A percentile compares a stretch with the other conserved stretches of the same genome.
Evolutionary conservation across 306 rosid species (phyloP).

Genomic region (Lotus japonicus): DNA sequence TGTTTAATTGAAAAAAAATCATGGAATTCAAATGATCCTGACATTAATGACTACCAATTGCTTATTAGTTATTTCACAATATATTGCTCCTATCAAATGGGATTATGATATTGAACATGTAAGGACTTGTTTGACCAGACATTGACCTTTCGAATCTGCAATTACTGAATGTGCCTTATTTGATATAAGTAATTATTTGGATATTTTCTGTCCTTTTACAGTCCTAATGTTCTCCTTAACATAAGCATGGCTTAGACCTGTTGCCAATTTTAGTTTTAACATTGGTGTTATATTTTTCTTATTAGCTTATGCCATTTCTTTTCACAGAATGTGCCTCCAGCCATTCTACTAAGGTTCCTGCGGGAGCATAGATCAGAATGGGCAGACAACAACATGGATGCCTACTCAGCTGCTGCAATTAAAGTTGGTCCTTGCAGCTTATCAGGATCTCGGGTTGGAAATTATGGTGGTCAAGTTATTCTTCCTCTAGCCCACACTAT

Average conservation of each 20-base stretch:
- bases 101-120: neutral
- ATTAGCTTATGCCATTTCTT: constrained; percentile 2
- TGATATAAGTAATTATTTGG: neutral
- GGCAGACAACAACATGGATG: constrained; percentile 97
- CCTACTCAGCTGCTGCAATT: constrained; percentile 90
- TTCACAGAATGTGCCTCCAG: constrained; percentile 90
- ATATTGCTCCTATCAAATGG: neutral
- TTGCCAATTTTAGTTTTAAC: neutral
- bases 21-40: neutral
- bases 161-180: neutral
- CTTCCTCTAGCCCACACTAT: constrained; percentile 93
- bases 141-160: neutral
- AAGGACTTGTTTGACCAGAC: neutral
- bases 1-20: neutral
- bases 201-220: neutral
- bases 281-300: neutral
- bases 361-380: constrained; percentile 98
- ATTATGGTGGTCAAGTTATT: constrained; percentile 91
- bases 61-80: neutral
- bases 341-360: constrained; percentile 80
- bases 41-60: neutral
- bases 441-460: constrained; percentile 84
- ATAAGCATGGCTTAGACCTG: neutral
- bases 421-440: constrained; percentile 93
- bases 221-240: neutral